phyloP scores from a whole-genome alignment of 73 alveolate species.

The Tetrahymena thermophila region DNA sequence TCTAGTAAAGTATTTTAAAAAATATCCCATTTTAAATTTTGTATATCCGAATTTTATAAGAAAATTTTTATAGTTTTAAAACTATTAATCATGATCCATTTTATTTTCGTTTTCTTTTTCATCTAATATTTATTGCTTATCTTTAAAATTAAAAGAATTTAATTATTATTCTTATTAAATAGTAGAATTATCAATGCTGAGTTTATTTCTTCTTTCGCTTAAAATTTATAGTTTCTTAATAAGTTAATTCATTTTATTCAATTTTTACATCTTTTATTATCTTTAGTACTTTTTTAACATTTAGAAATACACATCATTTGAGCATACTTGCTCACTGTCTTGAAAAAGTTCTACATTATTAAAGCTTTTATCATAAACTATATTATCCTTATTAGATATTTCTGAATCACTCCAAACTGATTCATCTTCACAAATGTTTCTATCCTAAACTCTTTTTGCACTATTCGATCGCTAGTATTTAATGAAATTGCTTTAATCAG shows the following conservation, averaged over 20 bases:
- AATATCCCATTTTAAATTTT: background rate
- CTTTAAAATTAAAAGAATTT: too few relatives aligned
- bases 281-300: too few relatives aligned
- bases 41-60: background rate
- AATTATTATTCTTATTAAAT: too few relatives aligned
- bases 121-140: too few relatives aligned
- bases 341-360: background rate
- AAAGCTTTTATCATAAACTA: background rate
- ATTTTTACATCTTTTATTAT: too few relatives aligned
- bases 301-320: too few relatives aligned
- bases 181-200: too few relatives aligned
- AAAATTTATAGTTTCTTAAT: too few relatives aligned
- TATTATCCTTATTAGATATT: background rate
- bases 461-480: background rate
- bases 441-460: background rate
- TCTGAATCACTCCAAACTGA: background rate
- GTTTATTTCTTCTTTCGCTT: too few relatives aligned
- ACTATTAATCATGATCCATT: background rate
- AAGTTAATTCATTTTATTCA: too few relatives aligned
- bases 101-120: background rate
- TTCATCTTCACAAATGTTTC: background rate
- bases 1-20: background rate
- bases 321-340: background rate
- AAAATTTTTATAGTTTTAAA: too few relatives aligned
- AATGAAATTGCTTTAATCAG: background rate